Evolutionary conservation across 129 eudicot genomes (phyloP).

Genomic region (Sambucus nigra): DNA sequence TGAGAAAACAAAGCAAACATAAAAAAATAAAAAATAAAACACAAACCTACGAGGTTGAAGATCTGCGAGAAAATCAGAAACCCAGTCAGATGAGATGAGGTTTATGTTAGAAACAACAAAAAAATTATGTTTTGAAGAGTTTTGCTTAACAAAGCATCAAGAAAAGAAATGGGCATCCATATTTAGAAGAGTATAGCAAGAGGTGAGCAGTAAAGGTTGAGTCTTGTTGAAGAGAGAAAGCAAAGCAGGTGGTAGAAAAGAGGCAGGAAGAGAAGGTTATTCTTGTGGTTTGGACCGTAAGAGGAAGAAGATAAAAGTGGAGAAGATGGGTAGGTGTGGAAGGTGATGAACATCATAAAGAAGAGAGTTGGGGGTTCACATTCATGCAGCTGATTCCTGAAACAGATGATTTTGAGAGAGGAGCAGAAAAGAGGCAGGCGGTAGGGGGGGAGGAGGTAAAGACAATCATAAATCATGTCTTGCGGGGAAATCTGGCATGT

Average conservation of each 20-base stretch:
- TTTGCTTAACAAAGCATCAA: neutral
- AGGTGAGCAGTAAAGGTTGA: neutral
- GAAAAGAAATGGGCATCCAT: conserved; percentile 19
- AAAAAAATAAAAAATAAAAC: too few relatives aligned
- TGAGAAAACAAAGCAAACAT: conserved; percentile 11
- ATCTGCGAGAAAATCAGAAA: conserved; percentile 36
- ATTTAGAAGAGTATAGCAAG: conserved; percentile 2
- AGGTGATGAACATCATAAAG: neutral
- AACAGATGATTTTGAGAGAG: conserved; percentile 10
- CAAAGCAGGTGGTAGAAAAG: conserved; percentile 16
- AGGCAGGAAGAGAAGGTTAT: neutral
- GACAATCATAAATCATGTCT: neutral
- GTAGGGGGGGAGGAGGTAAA: conserved; percentile 15
- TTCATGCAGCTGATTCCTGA: conserved; percentile 7
- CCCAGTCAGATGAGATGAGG: conserved; percentile 23
- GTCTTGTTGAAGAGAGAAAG: neutral
- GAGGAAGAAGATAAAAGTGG: conserved; percentile 1
- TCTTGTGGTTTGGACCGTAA: conserved; percentile 2
- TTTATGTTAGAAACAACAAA: conserved; percentile 12
- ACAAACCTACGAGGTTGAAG: conserved; percentile 16
- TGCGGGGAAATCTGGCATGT: neutral
- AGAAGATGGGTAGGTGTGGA: neutral
- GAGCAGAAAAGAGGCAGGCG: conserved; percentile 5
- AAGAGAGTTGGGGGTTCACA: neutral
- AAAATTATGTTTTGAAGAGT: neutral